Evolutionary conservation across 345 rosid species (phyloP), one percentile per base, ranked within the genome.

Genomic region (Populus tremula): DNA sequence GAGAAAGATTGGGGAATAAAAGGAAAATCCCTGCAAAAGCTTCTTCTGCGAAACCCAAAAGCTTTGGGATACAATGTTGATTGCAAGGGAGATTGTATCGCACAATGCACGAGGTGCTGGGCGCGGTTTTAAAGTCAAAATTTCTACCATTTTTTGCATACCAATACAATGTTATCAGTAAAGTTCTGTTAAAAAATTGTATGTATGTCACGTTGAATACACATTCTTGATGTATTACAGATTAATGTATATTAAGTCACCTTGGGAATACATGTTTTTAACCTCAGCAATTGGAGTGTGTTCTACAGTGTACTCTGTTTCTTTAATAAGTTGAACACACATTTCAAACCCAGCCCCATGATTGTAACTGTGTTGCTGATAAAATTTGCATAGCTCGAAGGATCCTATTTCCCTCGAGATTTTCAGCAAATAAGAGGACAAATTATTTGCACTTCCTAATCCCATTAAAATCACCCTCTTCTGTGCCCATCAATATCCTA

Each of bases 41-140:
- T 95, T 70, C 88, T 92, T 64, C 92, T 87, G 49, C 88, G 97
- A 80, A 95, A 95, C 78, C 99, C 99, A 0, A 95, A 91, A 82
- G 98, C 92, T 3, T 83, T 95, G 78, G 99, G 99, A 35, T 95
- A 89, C 68, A 92, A 91, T 81, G 88, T 95, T 33, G 99, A 95
- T 75, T 95, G 98, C 69, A 95, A 90, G 84, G 99, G 99, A 77
- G 98, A 95, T 81, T 95, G 99, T 74, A 77, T 89, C 76, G 98
- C 99, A 11, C 82, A 90, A 74, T 93, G 99, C 76, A 93, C 99
- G 12, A 84, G 98, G 53, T 95, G 98, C 80, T 95, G 97, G 99
- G 98, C 93, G 74, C 90, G 98, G 75, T 91, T 93, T 82, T 93
- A 90, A 82, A 17, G n/a, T 11, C 2, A 2, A 4, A 33, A 14